Evolutionary conservation across 2,329 filamentous ascomycete species (phyloP).

Genomic region (Fusarium anthophilum): DNA sequence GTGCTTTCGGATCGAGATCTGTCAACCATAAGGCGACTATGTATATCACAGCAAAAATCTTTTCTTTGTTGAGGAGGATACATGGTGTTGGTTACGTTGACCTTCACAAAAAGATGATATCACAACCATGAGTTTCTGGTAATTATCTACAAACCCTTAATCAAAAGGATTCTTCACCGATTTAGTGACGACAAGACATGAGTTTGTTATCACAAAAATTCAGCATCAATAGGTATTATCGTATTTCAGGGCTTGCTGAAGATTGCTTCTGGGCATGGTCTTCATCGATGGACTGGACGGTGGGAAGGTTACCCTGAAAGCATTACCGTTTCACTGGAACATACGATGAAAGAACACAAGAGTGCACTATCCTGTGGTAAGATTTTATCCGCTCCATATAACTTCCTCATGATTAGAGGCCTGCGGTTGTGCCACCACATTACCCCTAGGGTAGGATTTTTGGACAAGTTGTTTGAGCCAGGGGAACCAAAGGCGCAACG

Average conservation of each 20-base stretch:
- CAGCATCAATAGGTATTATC: background rate
- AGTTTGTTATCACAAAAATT: background rate
- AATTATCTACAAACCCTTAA: background rate
- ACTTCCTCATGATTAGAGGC: background rate
- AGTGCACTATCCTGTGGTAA: background rate
- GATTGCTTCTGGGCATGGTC: background rate
- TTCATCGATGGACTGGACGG: background rate
- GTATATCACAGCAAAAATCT: constrained; percentile 5
- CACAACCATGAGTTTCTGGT: background rate
- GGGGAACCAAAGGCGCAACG: background rate
- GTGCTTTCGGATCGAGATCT: background rate
- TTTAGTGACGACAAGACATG: background rate
- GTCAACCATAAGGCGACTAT: background rate
- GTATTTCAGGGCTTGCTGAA: background rate
- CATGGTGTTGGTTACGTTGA: background rate
- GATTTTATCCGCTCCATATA: background rate
- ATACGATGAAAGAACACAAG: background rate
- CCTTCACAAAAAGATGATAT: background rate
- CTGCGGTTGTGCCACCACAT: background rate
- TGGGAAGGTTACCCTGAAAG: background rate
- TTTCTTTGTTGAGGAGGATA: background rate
- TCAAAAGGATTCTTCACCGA: background rate
- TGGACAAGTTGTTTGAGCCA: background rate
- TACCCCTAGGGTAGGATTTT: background rate
- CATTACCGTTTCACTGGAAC: background rate